Evolutionary conservation across 352 stramenopile genomes (phyloP), one percentile per base, ranked within the genome.

Genomic region (Phytophthora palmivora): DNA sequence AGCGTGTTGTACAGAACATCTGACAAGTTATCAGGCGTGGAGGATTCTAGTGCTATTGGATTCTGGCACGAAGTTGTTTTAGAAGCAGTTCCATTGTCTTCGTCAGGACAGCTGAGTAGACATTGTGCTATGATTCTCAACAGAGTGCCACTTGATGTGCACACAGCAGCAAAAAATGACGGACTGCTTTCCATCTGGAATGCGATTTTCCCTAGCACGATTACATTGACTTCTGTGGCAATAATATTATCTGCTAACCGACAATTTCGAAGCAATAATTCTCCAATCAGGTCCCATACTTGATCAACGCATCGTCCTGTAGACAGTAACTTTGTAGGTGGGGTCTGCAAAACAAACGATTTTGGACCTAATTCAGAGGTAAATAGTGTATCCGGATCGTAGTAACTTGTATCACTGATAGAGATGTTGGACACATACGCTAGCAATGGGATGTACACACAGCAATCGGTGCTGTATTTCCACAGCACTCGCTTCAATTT

Each of bases 271-370:
- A 78, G n/a, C 12, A 92, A 50, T 24, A 91, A 34, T 4, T 69
- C 61, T 21, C 83, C 85, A 2, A 94, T 63, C 7, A 94, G 43
- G 37, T 89, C 80, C 85, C 85, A 92, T 0, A 88, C 72, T 46
- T 84, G 56, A 33, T 88, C 70, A n/a, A 86, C 44, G 36, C 61
- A 87, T 2, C 53, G 54, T 15, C 42, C 54, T 11, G 70, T 60
- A 0, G 45, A 54, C 12, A 45, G 51, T 0, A 54, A 8, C 32
- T 75, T 76, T 1, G 38, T 60, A 14, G 26, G 45, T 33, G 78
- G 47, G 6, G 66, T 44, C 14, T 73, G 70, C 6, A 81, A 43
- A 7, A 69, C 48, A 38, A 81, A 84, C 26, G 74, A 58, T 26
- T 82, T 63, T 16, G 30, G 21, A 1, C 33, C 43, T 10, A 47